phyloP scores from a whole-genome alignment of 345 rosid species.

The Hypericum perforatum region DNA sequence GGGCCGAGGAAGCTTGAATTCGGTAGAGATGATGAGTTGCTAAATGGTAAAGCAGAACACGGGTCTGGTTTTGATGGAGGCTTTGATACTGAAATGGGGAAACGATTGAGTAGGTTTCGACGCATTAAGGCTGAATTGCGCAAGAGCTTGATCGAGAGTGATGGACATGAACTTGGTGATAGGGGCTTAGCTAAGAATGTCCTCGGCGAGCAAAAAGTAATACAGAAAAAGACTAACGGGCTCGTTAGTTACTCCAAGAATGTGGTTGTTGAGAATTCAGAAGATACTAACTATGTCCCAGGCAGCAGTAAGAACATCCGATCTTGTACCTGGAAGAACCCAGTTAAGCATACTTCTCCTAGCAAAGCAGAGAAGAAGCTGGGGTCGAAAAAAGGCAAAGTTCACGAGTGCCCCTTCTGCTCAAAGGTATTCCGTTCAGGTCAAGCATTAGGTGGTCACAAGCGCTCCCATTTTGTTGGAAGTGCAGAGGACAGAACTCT shows the following conservation, averaged over 20 bases:
- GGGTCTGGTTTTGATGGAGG: constrained; percentile 32
- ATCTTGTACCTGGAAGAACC: constrained; percentile 22
- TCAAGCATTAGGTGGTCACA: constrained; percentile 94
- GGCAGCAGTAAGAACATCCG: constrained; percentile 10
- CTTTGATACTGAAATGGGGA: constrained; percentile 27
- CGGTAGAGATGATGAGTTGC: constrained; percentile 20
- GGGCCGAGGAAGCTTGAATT: constrained; percentile 57
- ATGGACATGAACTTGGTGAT: constrained; percentile 18
- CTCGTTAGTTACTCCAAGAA: constrained; percentile 27
- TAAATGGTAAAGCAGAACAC: constrained; percentile 25
- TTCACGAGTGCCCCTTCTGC: constrained; percentile 87
- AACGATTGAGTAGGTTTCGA: constrained; percentile 27
- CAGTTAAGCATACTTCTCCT: constrained; percentile 14
- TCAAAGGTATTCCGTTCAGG: constrained; percentile 79
- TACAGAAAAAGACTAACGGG: constrained; percentile 26
- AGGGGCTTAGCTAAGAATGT: constrained; percentile 27
- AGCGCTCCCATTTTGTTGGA: constrained; percentile 89
- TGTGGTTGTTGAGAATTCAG: constrained; percentile 41
- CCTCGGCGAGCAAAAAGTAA: constrained; percentile 19
- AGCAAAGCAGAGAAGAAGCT: constrained; percentile 25
- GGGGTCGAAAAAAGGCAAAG: constrained; percentile 39
- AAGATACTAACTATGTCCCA: constrained; percentile 35
- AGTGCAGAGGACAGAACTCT: constrained; percentile 42
- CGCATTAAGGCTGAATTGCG: constrained; percentile 21
- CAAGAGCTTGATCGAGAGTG: constrained; percentile 17